These are phyloP conservation scores for Candida pseudoglaebosa DNA, from an alignment of 805 yeast genomes.

Conservation along the genomic window DNA sequence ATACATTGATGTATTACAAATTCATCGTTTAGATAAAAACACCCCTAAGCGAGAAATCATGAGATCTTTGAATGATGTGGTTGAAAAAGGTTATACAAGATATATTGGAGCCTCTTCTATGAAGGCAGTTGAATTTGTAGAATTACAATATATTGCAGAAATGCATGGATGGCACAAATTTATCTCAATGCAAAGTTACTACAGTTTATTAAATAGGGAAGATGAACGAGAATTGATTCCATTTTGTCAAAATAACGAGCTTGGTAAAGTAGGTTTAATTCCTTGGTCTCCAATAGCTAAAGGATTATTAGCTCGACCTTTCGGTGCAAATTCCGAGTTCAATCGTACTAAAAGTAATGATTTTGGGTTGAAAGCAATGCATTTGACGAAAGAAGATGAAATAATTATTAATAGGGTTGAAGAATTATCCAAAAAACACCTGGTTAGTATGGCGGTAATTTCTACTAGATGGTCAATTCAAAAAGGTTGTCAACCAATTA, in stretches of 20 bases:
- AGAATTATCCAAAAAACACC: constrained; percentile 44
- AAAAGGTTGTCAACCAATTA: constrained; percentile 18
- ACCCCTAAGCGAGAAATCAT: constrained; percentile 52
- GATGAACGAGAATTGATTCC: constrained; percentile 62
- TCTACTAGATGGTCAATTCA: constrained; percentile 20
- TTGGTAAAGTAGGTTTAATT: constrained; percentile 48
- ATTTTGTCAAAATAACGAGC: constrained; percentile 41
- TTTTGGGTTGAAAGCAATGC: constrained; percentile 7
- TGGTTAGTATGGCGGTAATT: constrained; percentile 41
- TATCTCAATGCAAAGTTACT: constrained; percentile 55
- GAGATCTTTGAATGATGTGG: constrained; percentile 54
- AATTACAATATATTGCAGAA: constrained; percentile 55
- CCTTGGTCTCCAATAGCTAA: constrained; percentile 62
- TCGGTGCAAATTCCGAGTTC: constrained; percentile 8
- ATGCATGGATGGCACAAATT: constrained; percentile 55
- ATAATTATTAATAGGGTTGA: constrained; percentile 43
- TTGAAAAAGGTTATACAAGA: constrained; percentile 43
- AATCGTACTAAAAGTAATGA: constrained; percentile 11
- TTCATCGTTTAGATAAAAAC: constrained; percentile 49
- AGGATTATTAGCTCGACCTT: constrained; percentile 53
- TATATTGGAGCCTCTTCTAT: constrained; percentile 65
- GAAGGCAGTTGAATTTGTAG: constrained; percentile 52
- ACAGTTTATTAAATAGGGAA: constrained; percentile 57
- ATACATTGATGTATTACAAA: constrained; percentile 51
- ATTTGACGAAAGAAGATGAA: constrained; percentile 14